Percentiles rank a stretch among this genome's conserved stretches.
Evolutionary conservation across 352 stramenopile species (phyloP).

Genomic region (Phytophthora syringae): DNA sequence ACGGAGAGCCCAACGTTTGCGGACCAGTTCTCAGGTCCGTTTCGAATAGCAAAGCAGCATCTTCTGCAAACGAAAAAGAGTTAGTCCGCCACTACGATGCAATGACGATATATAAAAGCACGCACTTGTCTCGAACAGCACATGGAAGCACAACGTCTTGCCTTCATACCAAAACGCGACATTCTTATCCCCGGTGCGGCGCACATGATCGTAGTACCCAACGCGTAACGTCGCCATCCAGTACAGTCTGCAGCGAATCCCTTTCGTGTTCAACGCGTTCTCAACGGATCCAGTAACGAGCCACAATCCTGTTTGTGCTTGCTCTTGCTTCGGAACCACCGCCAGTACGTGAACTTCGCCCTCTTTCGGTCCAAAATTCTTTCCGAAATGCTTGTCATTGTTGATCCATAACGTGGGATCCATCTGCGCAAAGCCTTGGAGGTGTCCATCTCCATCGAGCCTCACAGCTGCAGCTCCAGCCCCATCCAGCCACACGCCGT

Average conservation of each 20-base stretch:
- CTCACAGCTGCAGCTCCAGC: no score
- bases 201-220: slow-evolving; percentile 17
- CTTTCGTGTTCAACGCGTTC: slow-evolving; percentile 12
- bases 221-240: slow-evolving; percentile 1
- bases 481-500: no score
- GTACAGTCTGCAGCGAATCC: slow-evolving; percentile 18
- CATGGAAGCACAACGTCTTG: slow-evolving; percentile 11
- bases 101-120: background rate
- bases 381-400: no score
- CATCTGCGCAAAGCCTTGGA: no score
- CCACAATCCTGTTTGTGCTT: background rate
- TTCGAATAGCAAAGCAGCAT: slow-evolving; percentile 15
- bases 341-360: no score
- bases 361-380: no score
- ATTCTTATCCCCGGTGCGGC: background rate
- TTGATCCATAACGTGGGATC: no score
- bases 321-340: no score
- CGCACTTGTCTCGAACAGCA: slow-evolving; percentile 17
- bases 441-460: no score
- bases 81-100: slow-evolving; percentile 11
- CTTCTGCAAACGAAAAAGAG: slow-evolving; percentile 16
- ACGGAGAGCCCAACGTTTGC: no score
- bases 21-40: no score
- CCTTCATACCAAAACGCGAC: slow-evolving; percentile 15
- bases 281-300: slow-evolving; percentile 19